Conservation (phyloP, 768 basidiomycete genomes). For the Serpula lacrymans region DNA sequence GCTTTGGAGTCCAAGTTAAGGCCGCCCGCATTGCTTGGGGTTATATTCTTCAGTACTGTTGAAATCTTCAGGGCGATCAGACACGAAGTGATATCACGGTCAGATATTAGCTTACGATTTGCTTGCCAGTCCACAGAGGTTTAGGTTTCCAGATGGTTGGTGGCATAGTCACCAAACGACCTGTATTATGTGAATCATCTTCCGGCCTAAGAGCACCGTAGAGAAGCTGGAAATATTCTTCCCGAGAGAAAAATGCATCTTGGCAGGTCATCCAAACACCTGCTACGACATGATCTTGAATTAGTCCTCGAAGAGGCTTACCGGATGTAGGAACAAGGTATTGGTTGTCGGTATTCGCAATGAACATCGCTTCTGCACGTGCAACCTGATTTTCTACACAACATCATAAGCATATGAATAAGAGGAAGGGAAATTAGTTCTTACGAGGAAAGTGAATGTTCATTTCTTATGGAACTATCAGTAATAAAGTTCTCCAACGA, state of each 20-base stretch:
- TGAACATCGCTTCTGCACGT: conserved; percentile 88
- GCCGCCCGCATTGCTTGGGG: conserved; percentile 72
- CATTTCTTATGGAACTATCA: conserved; percentile 70
- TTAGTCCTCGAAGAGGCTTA: conserved; percentile 93
- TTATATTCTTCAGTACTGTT: conserved; percentile 90
- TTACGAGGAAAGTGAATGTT: conserved; percentile 98
- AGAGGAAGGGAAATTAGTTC: conserved; percentile 30
- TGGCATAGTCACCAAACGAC: conserved; percentile 74
- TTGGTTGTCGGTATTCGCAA: conserved; percentile 98
- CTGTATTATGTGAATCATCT: conserved; percentile 54
- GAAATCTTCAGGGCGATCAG: conserved; percentile 62
- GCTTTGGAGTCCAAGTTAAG: conserved; percentile 83
- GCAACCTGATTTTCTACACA: conserved; percentile 86
- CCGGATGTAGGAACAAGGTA: conserved; percentile 99
- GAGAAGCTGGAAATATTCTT: conserved; percentile 93
- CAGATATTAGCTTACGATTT: conserved; percentile 64
- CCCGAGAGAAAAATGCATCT: conserved; percentile 90
- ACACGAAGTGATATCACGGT: neutral
- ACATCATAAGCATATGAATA: neutral
- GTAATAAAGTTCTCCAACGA: conserved; percentile 5
- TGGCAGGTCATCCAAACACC: conserved; percentile 99
- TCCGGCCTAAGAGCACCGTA: conserved; percentile 94
- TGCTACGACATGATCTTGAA: conserved; percentile 98
- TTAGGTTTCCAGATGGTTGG: conserved; percentile 91
- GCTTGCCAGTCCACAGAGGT: conserved; percentile 97